These are phyloP conservation scores for Gossypium australe DNA, from an alignment of 345 rosid species.

Conservation along the genomic window DNA sequence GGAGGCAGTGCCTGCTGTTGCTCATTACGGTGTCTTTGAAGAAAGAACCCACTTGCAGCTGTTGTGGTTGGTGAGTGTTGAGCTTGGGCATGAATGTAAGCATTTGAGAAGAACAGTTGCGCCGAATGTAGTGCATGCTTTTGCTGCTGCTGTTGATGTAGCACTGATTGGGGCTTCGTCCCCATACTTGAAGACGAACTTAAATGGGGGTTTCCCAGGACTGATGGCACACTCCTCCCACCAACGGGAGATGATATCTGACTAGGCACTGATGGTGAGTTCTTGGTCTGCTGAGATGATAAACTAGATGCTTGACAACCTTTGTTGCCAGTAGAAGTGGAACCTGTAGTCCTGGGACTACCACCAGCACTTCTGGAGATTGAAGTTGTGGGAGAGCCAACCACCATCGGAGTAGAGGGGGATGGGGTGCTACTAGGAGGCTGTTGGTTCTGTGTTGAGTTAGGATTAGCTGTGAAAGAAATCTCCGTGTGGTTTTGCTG, in stretches of 20 bases:
- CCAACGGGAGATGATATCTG: slow-evolving; percentile 58
- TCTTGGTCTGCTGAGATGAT: slow-evolving; percentile 68
- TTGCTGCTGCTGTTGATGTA: slow-evolving; percentile 35
- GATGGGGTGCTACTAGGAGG: slow-evolving; percentile 47
- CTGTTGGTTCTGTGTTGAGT: slow-evolving; percentile 54
- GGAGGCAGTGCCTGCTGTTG: slow-evolving; percentile 42
- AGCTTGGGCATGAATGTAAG: slow-evolving; percentile 52
- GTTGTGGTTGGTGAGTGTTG: slow-evolving; percentile 41
- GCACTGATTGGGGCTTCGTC: slow-evolving; percentile 45
- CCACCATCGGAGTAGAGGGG: slow-evolving; percentile 57
- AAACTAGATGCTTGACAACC: slow-evolving; percentile 56
- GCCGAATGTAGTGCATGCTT: slow-evolving; percentile 58
- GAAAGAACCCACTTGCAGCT: slow-evolving; percentile 44
- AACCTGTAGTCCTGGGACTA: slow-evolving; percentile 72
- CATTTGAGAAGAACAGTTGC: slow-evolving; percentile 50
- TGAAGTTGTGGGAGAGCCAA: slow-evolving; percentile 77
- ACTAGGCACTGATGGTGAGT: slow-evolving; percentile 41
- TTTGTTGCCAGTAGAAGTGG: slow-evolving; percentile 58
- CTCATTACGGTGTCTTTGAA: slow-evolving; percentile 59
- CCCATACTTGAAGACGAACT: slow-evolving; percentile 40
- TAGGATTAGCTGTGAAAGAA: slow-evolving; percentile 72
- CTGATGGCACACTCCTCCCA: slow-evolving; percentile 57
- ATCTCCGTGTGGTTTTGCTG: slow-evolving; percentile 67
- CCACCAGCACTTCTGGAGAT: slow-evolving; percentile 84
- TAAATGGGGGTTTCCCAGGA: slow-evolving; percentile 56